Evolutionary conservation across 2,329 filamentous ascomycete species (phyloP).

Genomic region (Botrytis sinoallii): DNA sequence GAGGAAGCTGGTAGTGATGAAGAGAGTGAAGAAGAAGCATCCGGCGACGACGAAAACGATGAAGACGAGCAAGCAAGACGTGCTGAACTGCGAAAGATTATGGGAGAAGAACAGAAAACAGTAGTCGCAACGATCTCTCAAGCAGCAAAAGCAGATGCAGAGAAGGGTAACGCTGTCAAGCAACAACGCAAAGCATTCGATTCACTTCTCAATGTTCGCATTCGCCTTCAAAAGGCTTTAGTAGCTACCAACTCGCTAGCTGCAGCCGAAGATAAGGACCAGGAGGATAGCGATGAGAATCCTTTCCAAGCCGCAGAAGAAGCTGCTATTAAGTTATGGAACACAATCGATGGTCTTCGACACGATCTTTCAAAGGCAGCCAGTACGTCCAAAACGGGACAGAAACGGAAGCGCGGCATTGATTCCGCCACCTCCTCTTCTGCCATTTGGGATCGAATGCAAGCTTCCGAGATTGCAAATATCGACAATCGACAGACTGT

Average conservation of each 20-base stretch:
- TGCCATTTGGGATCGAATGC: constrained; percentile 71
- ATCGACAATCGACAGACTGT: constrained; percentile 63
- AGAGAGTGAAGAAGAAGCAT: constrained; percentile 36
- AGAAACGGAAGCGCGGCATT: constrained; percentile 59
- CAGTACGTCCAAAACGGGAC: constrained; percentile 45
- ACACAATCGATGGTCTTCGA: constrained; percentile 70
- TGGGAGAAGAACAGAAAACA: constrained; percentile 64
- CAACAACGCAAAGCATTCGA: constrained; percentile 84
- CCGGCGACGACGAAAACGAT: constrained; percentile 30
- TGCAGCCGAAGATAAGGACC: constrained; percentile 44
- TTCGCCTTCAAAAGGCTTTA: constrained; percentile 88
- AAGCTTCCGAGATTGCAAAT: constrained; percentile 59
- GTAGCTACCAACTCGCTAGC: constrained; percentile 75
- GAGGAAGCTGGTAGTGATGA: constrained; percentile 36
- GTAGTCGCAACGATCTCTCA: constrained; percentile 58
- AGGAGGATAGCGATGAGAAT: constrained; percentile 41
- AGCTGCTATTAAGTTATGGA: constrained; percentile 81
- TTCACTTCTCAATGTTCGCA: constrained; percentile 81
- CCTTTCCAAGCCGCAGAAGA: constrained; percentile 76
- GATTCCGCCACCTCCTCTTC: constrained; percentile 56
- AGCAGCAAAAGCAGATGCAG: constrained; percentile 71
- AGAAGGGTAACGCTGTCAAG: constrained; percentile 84
- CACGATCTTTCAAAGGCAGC: constrained; percentile 53
- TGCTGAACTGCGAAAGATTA: constrained; percentile 62
- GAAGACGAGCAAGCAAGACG: constrained; percentile 42